These are phyloP conservation scores for Silene vulgaris DNA, from an alignment of 179 eudicot species.

Conservation along the genomic window DNA sequence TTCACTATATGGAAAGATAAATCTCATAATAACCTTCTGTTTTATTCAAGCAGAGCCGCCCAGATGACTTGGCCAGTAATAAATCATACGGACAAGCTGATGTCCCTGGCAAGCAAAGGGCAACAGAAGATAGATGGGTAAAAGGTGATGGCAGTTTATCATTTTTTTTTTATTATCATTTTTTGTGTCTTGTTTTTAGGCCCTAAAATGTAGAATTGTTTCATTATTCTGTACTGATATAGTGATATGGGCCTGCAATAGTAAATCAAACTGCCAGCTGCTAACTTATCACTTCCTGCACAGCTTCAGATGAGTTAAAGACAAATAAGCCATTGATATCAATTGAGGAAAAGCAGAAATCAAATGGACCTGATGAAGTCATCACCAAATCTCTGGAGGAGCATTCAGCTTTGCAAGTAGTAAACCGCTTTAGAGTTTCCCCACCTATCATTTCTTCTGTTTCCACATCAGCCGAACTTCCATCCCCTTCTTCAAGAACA, in stretches of 20 bases:
- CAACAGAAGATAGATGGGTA: conserved; percentile 23
- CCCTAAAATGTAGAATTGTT: neutral
- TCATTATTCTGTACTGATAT: neutral
- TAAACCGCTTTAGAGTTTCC: conserved; percentile 13
- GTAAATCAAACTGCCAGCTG: neutral
- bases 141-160: conserved; percentile 18
- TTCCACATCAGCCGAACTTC: conserved; percentile 20
- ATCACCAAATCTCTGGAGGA: conserved; percentile 15
- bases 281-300: conserved; percentile 15
- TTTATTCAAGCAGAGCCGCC: conserved; percentile 28
- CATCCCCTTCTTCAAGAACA: no score
- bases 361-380: conserved; percentile 16
- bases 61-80: conserved; percentile 13
- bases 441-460: conserved; percentile 18
- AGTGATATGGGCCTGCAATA: conserved; percentile 5
- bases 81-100: conserved; percentile 20
- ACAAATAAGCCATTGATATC: conserved; percentile 16
- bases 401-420: conserved; percentile 16
- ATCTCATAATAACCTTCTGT: neutral
- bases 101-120: conserved; percentile 21
- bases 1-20: neutral
- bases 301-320: conserved; percentile 17
- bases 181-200: neutral
- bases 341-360: conserved; percentile 9
- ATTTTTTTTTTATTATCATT: conserved; percentile 11